Evolutionary conservation across 805 yeast genomes (phyloP), one percentile per base, ranked within the genome.

Genomic region (Ogataea ganodermae): DNA sequence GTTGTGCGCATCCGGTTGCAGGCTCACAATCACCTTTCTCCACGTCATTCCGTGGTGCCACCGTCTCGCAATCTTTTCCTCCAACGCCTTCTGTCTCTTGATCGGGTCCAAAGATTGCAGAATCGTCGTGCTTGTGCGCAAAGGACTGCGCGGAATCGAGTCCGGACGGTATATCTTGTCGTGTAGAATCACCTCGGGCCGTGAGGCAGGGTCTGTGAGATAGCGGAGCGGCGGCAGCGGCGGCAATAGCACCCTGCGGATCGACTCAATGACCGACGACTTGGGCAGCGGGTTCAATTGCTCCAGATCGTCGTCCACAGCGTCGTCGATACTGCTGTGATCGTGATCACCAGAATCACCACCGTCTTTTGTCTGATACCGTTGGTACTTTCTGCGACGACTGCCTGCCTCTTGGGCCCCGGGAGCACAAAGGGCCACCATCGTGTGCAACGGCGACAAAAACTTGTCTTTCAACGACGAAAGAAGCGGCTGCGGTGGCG

Each of bases 1-100:
- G 60, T 92, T 92, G 62, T 92, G 99, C 0, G 99, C 97, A 65
- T 92, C 99, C 0, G 97, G 97, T 53, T 82, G 79, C 53, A 94
- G 69, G 35, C 81, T 81, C 1, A 91, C 96, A 22, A 94, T 68
- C 2, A 94, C 96, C 66, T 92, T 92, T 36, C 97, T 72, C 99
- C 99, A 92, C 13, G 80, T 66, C 84, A 89, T 79, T 9, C 79
- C 81, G 48, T 79, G 74, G 61, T 92, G 98, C 85, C 96, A 94
- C 39, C 83, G 80, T 33, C 96, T 71, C 0, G 99, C 99, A 44
- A 94, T 85, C 46, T 79, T 76, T 55, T 94, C 98, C 59, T 86
- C 92, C 17, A 75, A 60, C 32, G 70, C 65, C 53, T 74, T 76
- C 38, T 74, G 75, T 17, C 74, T 71, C 27, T 64, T 57, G 30